These are phyloP conservation scores for Dendrobium officinale DNA, from an alignment of 106 monocot genomes.

Conservation along the genomic window DNA sequence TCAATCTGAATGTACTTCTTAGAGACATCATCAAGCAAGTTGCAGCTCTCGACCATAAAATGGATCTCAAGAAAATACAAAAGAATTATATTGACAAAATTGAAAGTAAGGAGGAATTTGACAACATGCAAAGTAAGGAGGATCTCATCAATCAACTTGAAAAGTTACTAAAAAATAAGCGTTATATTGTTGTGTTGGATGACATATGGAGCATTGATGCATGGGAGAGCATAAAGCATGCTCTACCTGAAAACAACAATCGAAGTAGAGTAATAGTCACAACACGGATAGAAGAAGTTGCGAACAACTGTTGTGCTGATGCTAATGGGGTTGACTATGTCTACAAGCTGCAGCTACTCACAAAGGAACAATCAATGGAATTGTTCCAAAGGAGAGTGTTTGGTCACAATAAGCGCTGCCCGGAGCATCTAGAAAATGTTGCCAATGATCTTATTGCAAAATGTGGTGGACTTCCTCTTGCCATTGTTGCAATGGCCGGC, in stretches of 20 bases:
- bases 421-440: background rate
- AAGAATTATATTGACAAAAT: no score
- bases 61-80: background rate
- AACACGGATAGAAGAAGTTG: no score
- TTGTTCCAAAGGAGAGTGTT: no score
- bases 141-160: conserved; percentile 14
- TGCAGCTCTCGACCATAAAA: conserved; percentile 13
- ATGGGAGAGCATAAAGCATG: no score
- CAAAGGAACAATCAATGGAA: no score
- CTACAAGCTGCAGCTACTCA: no score
- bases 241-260: no score
- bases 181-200: conserved; percentile 4
- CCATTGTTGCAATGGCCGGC: conserved; percentile 1
- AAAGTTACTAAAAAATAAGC: conserved; percentile 10
- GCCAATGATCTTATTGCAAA: conserved; percentile 16
- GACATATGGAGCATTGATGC: no score
- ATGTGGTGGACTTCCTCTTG: background rate
- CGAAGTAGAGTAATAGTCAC: no score
- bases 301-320: no score
- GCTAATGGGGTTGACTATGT: no score
- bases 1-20: background rate
- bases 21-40: background rate
- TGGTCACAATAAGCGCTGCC: background rate
- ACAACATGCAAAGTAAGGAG: background rate
- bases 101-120: background rate